Base-by-base conservation (phyloP, 768 basidiomycete genomes). In the Pleurotus tuber-regium region DNA sequence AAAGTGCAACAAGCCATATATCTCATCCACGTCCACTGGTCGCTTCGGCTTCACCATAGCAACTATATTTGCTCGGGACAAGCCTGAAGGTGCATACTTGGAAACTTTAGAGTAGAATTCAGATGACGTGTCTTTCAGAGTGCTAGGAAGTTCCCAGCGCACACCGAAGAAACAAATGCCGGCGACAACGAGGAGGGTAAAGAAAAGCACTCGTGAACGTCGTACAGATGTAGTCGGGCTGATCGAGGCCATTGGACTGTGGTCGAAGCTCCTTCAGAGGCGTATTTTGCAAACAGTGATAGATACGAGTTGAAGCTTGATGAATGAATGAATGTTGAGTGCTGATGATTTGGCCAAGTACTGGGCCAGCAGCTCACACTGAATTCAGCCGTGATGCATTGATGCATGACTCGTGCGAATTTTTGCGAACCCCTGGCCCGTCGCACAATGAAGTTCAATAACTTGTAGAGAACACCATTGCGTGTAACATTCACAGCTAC, bases 1-100 rank as follows among this genome's bases (percentile, higher is more conserved):
- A 36, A 89, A 74, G 59, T 86, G 76, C 25, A 89, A 69, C n/a
- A 90, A 69, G 0, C 86, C 88, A 49, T 83, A 86, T 23, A 89
- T 80, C 65, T 90, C 88, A 46, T 78, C 71, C 23, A 78, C 76
- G 43, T 59, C 63, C 52, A 30, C 9, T 9, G 23, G 24, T 60
- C 50, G 18, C 43, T 60, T 63, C 18, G 63, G 44, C 50, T 70
- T 67, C 55, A 74, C 59, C 35, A 76, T 61, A 54, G 72, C 59
- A 21, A 66, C 65, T 40, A 78, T 62, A 49, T 64, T 71, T 24
- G 74, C 72, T 26, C 74, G 73, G 35, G 66, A 75, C 57, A 71
- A 55, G 23, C 61, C 62, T 39, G 63, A 54, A 16, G 52, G 52
- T 19, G 38, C 19, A 33, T 30, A 25, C 41, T 51, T 43, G 44